phyloP scores from a whole-genome alignment of 371 early-diverging fungal species.

The Mucor mucedo region DNA sequence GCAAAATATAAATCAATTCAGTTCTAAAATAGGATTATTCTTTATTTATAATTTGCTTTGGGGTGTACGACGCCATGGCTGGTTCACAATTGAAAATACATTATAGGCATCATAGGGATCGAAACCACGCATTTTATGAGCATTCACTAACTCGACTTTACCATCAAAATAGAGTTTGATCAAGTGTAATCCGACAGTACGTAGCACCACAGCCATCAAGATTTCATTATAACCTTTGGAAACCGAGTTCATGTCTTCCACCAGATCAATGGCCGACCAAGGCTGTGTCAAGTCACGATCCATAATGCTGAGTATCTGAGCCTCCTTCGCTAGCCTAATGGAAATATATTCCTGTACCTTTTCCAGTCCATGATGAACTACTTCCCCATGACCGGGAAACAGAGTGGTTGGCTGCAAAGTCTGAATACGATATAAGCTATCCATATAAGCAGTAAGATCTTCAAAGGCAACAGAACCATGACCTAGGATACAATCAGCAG shows the following conservation, averaged over 20 bases:
- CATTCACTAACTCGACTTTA: constrained; percentile 9
- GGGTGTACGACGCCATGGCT: constrained; percentile 20
- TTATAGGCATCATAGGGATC: constrained; percentile 21
- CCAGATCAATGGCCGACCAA: constrained; percentile 15
- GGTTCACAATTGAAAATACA: constrained; percentile 13
- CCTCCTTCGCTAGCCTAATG: constrained; percentile 30
- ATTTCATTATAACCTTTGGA: constrained; percentile 7
- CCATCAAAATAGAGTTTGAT: constrained; percentile 33
- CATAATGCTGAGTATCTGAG: constrained; percentile 36
- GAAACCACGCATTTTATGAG: neutral
- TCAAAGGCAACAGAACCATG: constrained; percentile 76
- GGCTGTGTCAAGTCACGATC: constrained; percentile 7
- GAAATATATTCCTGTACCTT: constrained; percentile 33
- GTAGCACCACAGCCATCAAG: constrained; percentile 9
- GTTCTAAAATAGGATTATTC: too few species aligned
- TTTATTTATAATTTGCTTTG: constrained; percentile 15
- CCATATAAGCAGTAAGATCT: constrained; percentile 68
- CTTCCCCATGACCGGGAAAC: constrained; percentile 68
- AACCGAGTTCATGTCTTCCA: constrained; percentile 8
- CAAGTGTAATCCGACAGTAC: constrained; percentile 29
- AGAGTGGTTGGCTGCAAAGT: constrained; percentile 21
- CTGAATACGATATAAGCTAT: constrained; percentile 57
- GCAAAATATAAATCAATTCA: too few species aligned
- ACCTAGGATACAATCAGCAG: constrained; percentile 80
- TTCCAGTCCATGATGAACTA: constrained; percentile 31